Conservation (phyloP, 768 basidiomycete species). For the Vararia minispora region DNA sequence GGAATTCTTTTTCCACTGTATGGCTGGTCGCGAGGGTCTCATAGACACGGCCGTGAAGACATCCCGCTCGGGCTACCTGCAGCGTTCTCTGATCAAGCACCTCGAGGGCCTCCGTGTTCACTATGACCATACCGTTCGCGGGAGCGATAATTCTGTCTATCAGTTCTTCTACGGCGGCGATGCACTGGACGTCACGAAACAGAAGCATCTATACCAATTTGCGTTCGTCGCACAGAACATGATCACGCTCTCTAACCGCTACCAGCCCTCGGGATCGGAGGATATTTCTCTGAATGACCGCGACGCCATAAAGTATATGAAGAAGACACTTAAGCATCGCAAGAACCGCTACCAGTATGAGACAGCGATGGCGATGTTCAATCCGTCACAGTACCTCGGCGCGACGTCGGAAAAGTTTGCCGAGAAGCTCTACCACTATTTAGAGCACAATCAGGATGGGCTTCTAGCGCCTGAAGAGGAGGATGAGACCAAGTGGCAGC, state of each 20-base stretch:
- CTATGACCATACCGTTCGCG: conserved; percentile 96
- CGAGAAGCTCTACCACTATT: conserved; percentile 63
- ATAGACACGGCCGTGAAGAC: conserved; percentile 99
- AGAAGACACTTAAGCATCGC: conserved; percentile 75
- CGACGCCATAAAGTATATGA: conserved; percentile 71
- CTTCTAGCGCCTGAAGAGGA: conserved; percentile 34
- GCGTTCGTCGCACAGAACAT: conserved; percentile 88
- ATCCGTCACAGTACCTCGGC: conserved; percentile 73
- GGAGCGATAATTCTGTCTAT: conserved; percentile 85
- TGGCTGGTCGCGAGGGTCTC: conserved; percentile 98
- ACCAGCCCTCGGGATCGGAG: conserved; percentile 48
- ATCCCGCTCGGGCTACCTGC: conserved; percentile 94
- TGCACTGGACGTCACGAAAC: conserved; percentile 91
- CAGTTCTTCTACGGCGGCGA: conserved; percentile 98
- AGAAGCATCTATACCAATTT: conserved; percentile 91
- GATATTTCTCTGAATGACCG: conserved; percentile 54
- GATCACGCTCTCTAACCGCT: conserved; percentile 60
- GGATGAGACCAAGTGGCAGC: conserved; percentile 26
- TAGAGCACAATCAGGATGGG: conserved; percentile 58
- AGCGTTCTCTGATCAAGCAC: conserved; percentile 97
- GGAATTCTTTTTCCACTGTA: conserved; percentile 99
- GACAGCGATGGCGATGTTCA: conserved; percentile 66
- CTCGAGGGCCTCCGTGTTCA: conserved; percentile 93
- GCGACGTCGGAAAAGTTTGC: conserved; percentile 92
- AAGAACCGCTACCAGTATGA: conserved; percentile 49